phyloP scores from a whole-genome alignment of 2,329 filamentous ascomycete genomes.

The Didymella sp. region DNA sequence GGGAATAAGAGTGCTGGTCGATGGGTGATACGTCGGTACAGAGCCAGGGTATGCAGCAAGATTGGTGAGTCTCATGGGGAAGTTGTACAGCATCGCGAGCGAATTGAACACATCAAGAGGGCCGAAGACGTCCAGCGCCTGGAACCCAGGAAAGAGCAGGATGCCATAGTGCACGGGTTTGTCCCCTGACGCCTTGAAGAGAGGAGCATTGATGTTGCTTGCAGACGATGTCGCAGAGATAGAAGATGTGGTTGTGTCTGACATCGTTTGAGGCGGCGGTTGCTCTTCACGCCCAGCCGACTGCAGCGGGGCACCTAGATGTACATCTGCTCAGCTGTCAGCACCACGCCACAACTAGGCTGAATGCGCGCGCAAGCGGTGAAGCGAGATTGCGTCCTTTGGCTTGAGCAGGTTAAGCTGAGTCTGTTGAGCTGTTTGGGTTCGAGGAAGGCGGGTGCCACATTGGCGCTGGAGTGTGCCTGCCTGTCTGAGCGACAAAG shows the following conservation, averaged over 20 bases:
- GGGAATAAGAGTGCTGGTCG: constrained; percentile 25
- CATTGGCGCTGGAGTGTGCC: neutral
- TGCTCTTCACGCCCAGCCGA: constrained; percentile 4
- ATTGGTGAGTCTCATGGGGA: constrained; percentile 39
- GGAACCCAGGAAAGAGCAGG: constrained; percentile 32
- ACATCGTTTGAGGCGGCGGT: constrained; percentile 5
- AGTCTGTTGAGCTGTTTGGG: neutral
- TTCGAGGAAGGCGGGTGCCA: neutral
- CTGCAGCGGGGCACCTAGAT: constrained; percentile 15
- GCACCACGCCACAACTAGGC: constrained; percentile 18
- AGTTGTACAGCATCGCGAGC: constrained; percentile 35
- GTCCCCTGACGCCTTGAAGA: constrained; percentile 21
- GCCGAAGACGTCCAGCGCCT: constrained; percentile 49
- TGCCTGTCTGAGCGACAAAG: neutral
- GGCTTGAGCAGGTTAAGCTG: constrained; percentile 13
- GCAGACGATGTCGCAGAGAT: neutral
- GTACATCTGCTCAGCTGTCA: constrained; percentile 12
- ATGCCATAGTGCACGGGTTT: constrained; percentile 32
- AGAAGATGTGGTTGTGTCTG: neutral
- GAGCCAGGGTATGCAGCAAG: constrained; percentile 32
- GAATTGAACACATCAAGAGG: constrained; percentile 55
- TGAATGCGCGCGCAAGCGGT: constrained; percentile 1
- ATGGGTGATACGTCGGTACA: constrained; percentile 30
- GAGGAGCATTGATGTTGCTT: constrained; percentile 5
- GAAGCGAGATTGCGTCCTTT: constrained; percentile 4